Base-by-base conservation (phyloP, 257 asterid genomes). In the Nicotiana benthamiana region DNA sequence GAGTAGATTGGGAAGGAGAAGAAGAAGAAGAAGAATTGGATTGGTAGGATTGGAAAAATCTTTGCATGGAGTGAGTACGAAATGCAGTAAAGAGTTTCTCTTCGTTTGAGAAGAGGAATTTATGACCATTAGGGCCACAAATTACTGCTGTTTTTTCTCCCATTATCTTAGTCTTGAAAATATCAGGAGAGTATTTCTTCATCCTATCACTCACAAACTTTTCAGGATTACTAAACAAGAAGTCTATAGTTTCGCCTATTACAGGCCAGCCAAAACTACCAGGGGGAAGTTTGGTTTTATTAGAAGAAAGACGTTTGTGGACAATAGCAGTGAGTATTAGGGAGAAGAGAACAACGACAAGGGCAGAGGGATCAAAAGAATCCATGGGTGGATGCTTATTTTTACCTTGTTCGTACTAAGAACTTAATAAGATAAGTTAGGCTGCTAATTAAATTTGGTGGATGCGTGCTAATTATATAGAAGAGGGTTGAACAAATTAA, bases 251-350 rank as follows among this genome's bases (percentile, higher is more conserved):
- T 82, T 93, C 96, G 6, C 96, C 97, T 0, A 89, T 30, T 26
- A 91, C 1, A 0, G 96, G 97, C 94, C 93, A 93, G 1, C 97
- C 97, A 36, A 89, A 92, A 88, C 87, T 91, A 5, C 96, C 97
- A 2, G 97, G 96, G 1, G 97, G 96, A 12, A 91, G 91, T 3
- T 77, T 83, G n/a, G 43, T 36, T 2, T 36, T 51, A 52, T 74
- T 16, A 20, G 20, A 9, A 27, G 86, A 26, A 79, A 65, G 48
- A 34, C 84, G 82, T 9, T 80, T 52, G 66, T 16, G 56, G 79
- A 75, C 4, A 40, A 84, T 24, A 15, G 75, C 1, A 10, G 81
- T 46, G 10, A 80, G 62, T 28, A 70, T 1, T 48, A 82, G 4
- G 22, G 89, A 81, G 26, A 86, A 60, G 9, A 24, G 13, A 43